Percentiles rank a stretch among this genome's conserved stretches.
phyloP scores from a whole-genome alignment of 208 protist genomes.

The Crithidia expoeki region DNA sequence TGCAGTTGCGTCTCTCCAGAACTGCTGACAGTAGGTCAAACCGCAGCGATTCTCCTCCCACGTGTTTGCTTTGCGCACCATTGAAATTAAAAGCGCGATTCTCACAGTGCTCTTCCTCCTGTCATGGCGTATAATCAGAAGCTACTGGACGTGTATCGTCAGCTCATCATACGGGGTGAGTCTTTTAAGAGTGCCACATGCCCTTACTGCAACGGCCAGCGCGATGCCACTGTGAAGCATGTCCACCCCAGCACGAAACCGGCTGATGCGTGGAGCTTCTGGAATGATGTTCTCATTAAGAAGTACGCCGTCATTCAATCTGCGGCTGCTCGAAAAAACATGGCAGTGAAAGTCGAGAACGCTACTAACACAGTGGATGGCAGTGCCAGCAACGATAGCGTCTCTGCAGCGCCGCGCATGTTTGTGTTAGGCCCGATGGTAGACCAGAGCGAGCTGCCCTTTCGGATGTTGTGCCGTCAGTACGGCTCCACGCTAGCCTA shows the following conservation, averaged over 20 bases:
- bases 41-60: too few relatives aligned
- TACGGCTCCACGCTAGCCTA: constrained; percentile 86
- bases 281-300: constrained; percentile 53
- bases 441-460: constrained; percentile 91
- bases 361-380: not conserved
- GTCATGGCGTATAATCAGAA: constrained; percentile 45
- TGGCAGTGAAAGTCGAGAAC: not conserved
- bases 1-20: too few relatives aligned
- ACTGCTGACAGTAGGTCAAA: too few relatives aligned
- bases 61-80: too few relatives aligned
- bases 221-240: constrained; percentile 63
- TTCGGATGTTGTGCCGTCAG: constrained; percentile 85
- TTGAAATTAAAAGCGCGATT: too few relatives aligned
- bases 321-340: constrained; percentile 21
- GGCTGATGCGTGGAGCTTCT: constrained; percentile 56
- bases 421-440: constrained; percentile 93
- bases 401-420: constrained; percentile 30
- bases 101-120: too few relatives aligned
- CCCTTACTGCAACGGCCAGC: constrained; percentile 69
- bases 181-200: constrained; percentile 55
- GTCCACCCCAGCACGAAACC: constrained; percentile 72
- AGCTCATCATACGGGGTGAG: constrained; percentile 9
- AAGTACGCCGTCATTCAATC: constrained; percentile 56
- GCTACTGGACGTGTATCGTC: constrained; percentile 31
- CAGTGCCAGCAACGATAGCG: not conserved